Conservation (phyloP, 768 basidiomycete genomes). For the Pleurotus cornucopiae region DNA sequence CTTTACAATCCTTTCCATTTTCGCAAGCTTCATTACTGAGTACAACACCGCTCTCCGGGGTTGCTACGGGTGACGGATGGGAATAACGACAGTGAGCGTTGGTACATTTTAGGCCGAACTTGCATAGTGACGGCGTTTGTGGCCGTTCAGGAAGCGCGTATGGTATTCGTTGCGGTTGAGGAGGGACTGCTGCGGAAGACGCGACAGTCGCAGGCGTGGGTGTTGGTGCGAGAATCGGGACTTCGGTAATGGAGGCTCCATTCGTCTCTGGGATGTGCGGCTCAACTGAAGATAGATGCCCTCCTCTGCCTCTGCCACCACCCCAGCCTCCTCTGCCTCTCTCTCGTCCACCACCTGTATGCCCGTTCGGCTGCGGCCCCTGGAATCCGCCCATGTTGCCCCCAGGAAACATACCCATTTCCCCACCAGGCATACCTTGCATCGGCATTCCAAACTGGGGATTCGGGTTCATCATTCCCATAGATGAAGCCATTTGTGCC, state of each 20-base stretch:
- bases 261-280: slow-evolving; percentile 1
- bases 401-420: slow-evolving; percentile 47
- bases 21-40: slow-evolving; percentile 93
- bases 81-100: slow-evolving; percentile 88
- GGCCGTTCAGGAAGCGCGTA: slow-evolving; percentile 73
- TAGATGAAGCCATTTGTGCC: slow-evolving; percentile 85
- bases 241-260: neutral
- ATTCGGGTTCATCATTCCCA: slow-evolving; percentile 69
- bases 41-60: slow-evolving; percentile 90
- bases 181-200: slow-evolving; percentile 16
- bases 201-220: slow-evolving; percentile 15
- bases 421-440: slow-evolving; percentile 47
- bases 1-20: slow-evolving; percentile 82
- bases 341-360: slow-evolving; percentile 20
- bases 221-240: slow-evolving; percentile 12
- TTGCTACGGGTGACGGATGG: slow-evolving; percentile 96
- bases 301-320: slow-evolving; percentile 45
- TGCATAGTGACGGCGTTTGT: slow-evolving; percentile 89
- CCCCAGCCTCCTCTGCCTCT: slow-evolving; percentile 39
- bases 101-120: slow-evolving; percentile 87
- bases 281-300: slow-evolving; percentile 24
- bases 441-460: slow-evolving; percentile 60
- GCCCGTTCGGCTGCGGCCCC: slow-evolving; percentile 23
- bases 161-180: slow-evolving; percentile 31
- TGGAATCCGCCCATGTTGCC: slow-evolving; percentile 34